phyloP scores from a whole-genome alignment of 371 early-diverging fungal species.

The Mucor plumbeus region DNA sequence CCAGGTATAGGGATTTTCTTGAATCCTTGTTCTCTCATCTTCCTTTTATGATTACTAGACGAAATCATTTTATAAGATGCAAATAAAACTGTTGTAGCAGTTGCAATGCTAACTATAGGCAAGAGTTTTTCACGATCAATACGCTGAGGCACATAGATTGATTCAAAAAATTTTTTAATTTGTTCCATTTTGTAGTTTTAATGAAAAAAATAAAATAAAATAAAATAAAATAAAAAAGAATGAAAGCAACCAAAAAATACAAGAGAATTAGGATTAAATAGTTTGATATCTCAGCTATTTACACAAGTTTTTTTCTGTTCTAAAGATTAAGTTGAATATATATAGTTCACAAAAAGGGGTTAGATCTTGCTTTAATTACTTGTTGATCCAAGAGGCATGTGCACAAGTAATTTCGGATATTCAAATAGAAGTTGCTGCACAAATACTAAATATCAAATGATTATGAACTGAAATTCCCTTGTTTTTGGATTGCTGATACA shows the following conservation, averaged over 20 bases:
- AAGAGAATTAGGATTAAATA: neutral
- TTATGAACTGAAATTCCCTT: neutral
- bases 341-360: neutral
- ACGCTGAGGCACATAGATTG: neutral
- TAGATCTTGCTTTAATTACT: neutral
- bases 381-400: neutral
- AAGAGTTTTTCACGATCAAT: neutral
- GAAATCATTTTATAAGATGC: constrained; percentile 5
- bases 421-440: neutral
- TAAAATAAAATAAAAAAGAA: too few relatives aligned
- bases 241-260: neutral
- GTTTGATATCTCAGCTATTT: neutral
- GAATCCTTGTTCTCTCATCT: neutral
- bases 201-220: too few relatives aligned
- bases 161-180: neutral
- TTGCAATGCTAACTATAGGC: constrained; percentile 6
- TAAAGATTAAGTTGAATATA: neutral
- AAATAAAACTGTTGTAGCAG: constrained; percentile 2
- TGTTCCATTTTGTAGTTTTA: neutral
- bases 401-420: constrained; percentile 1
- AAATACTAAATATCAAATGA: neutral
- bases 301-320: neutral
- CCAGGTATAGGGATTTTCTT: constrained; percentile 21
- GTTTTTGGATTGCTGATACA: too few relatives aligned
- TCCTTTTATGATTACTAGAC: neutral